Conservation (phyloP, 1,284 basidiomycete species). For the Thecaphora frezii region DNA sequence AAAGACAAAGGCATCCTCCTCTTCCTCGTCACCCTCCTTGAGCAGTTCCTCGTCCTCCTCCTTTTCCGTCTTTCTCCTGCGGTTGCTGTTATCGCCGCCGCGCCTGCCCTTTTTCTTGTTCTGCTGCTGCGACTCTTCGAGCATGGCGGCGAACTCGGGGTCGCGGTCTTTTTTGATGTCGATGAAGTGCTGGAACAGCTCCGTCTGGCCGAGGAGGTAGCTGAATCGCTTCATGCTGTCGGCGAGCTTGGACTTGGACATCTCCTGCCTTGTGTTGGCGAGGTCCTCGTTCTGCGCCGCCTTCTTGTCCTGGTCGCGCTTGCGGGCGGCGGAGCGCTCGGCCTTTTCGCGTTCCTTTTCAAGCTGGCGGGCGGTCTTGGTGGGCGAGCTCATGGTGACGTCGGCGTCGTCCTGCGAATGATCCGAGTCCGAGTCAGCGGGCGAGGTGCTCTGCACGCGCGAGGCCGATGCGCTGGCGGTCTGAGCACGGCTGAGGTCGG, state of each 20-base stretch:
- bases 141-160: conserved; percentile 85
- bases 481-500: conserved; percentile 39
- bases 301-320: conserved; percentile 29
- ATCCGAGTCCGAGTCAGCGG: conserved; percentile 14
- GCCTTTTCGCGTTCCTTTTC: conserved; percentile 47
- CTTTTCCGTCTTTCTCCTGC: conserved; percentile 87
- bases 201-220: conserved; percentile 57
- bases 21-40: conserved; percentile 76
- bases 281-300: conserved; percentile 47
- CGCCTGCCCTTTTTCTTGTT: conserved; percentile 25
- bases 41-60: conserved; percentile 76
- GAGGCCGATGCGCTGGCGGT: conserved; percentile 39
- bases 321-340: conserved; percentile 34
- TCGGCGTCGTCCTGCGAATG: conserved; percentile 20
- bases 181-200: conserved; percentile 59
- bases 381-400: conserved; percentile 26
- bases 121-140: conserved; percentile 65
- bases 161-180: conserved; percentile 71
- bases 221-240: conserved; percentile 56
- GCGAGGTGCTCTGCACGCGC: conserved; percentile 23
- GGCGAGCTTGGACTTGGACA: conserved; percentile 51
- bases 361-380: conserved; percentile 43
- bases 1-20: conserved; percentile 65
- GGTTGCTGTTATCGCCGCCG: conserved; percentile 63
- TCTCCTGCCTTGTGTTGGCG: conserved; percentile 40